Conservation (phyloP, 225 moss, liverwort and hornwort genomes). For the Rhytidiadelphus loreus region DNA sequence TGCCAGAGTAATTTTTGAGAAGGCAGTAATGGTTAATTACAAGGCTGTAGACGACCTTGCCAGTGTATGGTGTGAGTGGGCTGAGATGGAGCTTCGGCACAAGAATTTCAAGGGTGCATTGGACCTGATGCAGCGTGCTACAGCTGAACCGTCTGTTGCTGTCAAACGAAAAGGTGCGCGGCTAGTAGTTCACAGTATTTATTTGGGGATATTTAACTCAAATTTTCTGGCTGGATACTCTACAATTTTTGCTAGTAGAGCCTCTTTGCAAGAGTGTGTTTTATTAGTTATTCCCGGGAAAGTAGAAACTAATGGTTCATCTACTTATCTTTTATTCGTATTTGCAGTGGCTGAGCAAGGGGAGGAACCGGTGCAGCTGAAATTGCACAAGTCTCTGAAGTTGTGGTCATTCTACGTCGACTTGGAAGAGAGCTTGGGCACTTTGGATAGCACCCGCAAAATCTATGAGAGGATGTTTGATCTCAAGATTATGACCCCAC, state of each 20-base stretch:
- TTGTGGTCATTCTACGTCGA: slow-evolving; percentile 96
- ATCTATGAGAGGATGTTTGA: slow-evolving; percentile 91
- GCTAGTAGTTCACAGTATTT: neutral
- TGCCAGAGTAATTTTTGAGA: slow-evolving; percentile 87
- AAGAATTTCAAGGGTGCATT: slow-evolving; percentile 79
- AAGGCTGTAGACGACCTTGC: slow-evolving; percentile 96
- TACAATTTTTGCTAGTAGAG: neutral
- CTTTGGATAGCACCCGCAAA: slow-evolving; percentile 64
- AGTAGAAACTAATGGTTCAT: neutral
- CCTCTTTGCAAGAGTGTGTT: neutral
- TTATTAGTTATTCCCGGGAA: neutral
- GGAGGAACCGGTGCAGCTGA: slow-evolving; percentile 83
- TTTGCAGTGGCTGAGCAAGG: slow-evolving; percentile 73
- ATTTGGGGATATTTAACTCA: neutral
- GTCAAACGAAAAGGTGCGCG: slow-evolving; percentile 65
- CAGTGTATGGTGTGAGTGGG: slow-evolving; percentile 98
- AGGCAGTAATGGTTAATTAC: slow-evolving; percentile 86
- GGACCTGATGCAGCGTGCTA: slow-evolving; percentile 84
- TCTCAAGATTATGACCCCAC: slow-evolving; percentile 84
- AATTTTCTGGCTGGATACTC: neutral
- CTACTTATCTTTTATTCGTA: neutral
- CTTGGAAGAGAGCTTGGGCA: slow-evolving; percentile 87
- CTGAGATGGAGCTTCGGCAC: slow-evolving; percentile 91
- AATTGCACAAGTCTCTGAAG: slow-evolving; percentile 72
- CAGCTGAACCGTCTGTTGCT: slow-evolving; percentile 73